phyloP scores from a whole-genome alignment of 495 filamentous ascomycete genomes.

The Penicillium egyptiacum region DNA sequence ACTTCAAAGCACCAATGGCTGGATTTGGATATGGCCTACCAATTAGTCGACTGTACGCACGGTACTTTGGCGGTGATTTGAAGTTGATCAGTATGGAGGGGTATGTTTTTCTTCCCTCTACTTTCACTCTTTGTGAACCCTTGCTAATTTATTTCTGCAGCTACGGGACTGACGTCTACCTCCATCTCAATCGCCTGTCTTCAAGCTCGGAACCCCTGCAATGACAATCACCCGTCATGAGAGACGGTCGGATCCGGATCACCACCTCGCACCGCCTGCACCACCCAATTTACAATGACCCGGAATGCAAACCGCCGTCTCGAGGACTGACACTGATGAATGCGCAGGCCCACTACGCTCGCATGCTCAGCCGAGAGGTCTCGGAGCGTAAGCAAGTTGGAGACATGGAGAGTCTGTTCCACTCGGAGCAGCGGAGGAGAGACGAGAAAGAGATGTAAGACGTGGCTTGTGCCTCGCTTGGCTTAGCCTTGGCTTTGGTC shows the following conservation, averaged over 20 bases:
- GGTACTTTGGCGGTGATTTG: slow-evolving; percentile 96
- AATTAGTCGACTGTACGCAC: slow-evolving; percentile 88
- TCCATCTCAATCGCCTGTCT: slow-evolving; percentile 92
- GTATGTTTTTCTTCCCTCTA: slow-evolving; percentile 53
- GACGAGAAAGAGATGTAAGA: slow-evolving; percentile 25
- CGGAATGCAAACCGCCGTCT: slow-evolving; percentile 47
- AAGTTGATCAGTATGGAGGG: slow-evolving; percentile 99
- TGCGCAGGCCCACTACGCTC: slow-evolving; percentile 53
- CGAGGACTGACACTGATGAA: slow-evolving; percentile 86
- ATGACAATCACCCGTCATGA: slow-evolving; percentile 98
- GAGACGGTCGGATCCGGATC: slow-evolving; percentile 60
- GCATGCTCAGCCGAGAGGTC: slow-evolving; percentile 64
- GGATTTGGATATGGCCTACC: slow-evolving; percentile 96
- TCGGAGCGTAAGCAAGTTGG: slow-evolving; percentile 85
- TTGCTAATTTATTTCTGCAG: slow-evolving; percentile 45
- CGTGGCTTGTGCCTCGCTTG: neutral
- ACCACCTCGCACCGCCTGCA: slow-evolving; percentile 49
- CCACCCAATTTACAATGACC: slow-evolving; percentile 42
- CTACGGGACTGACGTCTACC: slow-evolving; percentile 97
- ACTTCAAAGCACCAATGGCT: slow-evolving; percentile 99
- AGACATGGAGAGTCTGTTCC: slow-evolving; percentile 66
- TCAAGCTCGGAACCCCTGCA: slow-evolving; percentile 95
- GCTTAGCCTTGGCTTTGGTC: slow-evolving; percentile 1
- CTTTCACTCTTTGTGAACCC: neutral
- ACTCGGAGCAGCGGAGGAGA: slow-evolving; percentile 30